Base-by-base conservation (phyloP, 768 basidiomycete genomes). In the Strobilomyces confusus region DNA sequence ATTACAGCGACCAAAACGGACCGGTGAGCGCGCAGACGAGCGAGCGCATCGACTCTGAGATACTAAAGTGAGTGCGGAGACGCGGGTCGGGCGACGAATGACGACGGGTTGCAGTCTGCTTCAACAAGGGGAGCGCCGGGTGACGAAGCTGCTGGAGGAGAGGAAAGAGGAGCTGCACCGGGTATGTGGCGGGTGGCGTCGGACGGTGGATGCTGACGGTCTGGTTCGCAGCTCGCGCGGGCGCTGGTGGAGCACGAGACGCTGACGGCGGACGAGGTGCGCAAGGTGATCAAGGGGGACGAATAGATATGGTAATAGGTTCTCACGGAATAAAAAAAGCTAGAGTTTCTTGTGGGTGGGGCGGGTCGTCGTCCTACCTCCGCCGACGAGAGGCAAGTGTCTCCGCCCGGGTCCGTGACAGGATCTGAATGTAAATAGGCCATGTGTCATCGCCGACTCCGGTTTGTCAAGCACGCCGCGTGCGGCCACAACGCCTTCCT, bases 211-310 rank as follows among this genome's bases (percentile, higher is more conserved):
- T 14, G 20, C 36, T 57, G 52, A 57, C 12, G 7, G 19, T 9
- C 20, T 32, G 7, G 19, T 11, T 19, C 30, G 30, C 58, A 94
- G 92, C 82, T 98, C 37, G 95, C 95, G 2, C 80, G 81, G 50
- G 95, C 95, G 11, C 74, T 99, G 53, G 87, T 99, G 13, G 94
- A 98, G 68, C 88, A 95, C 71, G 95, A 99, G 75, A 98, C 95
- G 19, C 75, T 99, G 58, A 85, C 86, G 59, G 76, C 81, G 37
- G 86, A 90, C 11, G 93, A 99, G 70, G 95, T 98, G 17, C 75
- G 79, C 63, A 86, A 81, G 71, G 92, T 95, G 23, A 80, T 98
- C 66, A 84, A 77, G 53, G 94, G 94, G 36, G 85, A 95, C 23
- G 25, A 17, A 1, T 17, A 9, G 38, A 43, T 43, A 14, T 25